A percentile compares a stretch with the other conserved stretches of the same genome.
Evolutionary conservation across 257 asterid species (phyloP).

Genomic region (Prunella vulgaris): DNA sequence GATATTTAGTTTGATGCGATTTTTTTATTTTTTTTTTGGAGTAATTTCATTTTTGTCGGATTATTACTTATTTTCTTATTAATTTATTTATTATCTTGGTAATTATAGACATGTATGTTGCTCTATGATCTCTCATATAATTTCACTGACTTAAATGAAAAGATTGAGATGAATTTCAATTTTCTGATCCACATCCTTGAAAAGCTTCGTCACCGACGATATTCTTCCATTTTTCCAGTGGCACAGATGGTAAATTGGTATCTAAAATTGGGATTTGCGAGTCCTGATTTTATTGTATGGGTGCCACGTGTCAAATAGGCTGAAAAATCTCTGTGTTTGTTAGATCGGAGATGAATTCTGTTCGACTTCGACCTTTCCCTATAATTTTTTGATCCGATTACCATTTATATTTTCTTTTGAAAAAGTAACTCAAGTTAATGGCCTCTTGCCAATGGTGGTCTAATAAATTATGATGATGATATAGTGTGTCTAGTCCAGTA

Average conservation of each 20-base stretch:
- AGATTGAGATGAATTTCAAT: not conserved
- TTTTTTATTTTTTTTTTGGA: not conserved
- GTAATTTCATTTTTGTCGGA: not conserved
- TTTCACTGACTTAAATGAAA: not conserved
- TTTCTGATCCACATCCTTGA: not conserved
- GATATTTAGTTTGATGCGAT: not conserved
- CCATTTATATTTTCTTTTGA: not conserved
- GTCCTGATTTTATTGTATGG: slow-evolving; percentile 27
- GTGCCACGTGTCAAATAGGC: slow-evolving; percentile 11
- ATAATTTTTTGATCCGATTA: not conserved
- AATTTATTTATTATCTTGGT: not conserved
- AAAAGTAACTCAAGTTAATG: no score
- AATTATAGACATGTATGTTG: not conserved
- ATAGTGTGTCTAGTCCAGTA: not conserved
- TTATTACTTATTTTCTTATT: not conserved
- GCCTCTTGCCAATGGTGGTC: no score
- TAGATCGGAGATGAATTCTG: not conserved
- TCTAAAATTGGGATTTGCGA: not conserved
- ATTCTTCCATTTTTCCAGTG: not conserved
- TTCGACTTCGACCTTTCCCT: not conserved
- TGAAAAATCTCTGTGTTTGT: not conserved
- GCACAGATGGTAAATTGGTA: not conserved
- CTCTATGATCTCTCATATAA: not conserved
- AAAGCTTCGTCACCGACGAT: slow-evolving; percentile 3
- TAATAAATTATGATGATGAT: not conserved